phyloP scores from a whole-genome alignment of 345 rosid genomes.

The Camelina sativa region DNA sequence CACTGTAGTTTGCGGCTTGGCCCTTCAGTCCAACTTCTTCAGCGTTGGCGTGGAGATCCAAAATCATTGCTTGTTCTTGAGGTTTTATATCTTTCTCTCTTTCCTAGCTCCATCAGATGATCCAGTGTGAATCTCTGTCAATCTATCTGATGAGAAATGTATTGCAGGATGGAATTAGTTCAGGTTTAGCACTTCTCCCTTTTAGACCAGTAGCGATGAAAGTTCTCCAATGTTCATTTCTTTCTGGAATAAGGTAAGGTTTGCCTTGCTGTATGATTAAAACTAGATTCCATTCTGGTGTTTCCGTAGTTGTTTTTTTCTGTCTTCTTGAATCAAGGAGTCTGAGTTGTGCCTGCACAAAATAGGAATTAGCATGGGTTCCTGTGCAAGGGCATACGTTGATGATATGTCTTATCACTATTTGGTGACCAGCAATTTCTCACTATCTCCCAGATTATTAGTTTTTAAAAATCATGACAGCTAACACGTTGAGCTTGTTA shows the following conservation, averaged over 20 bases:
- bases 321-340: conserved; percentile 6
- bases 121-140: conserved; percentile 13
- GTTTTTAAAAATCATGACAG: not conserved
- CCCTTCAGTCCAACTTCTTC: conserved; percentile 76
- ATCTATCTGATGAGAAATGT: conserved; percentile 29
- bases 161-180: conserved; percentile 65
- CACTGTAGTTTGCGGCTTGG: conserved; percentile 88
- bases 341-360: conserved; percentile 15
- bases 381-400: not conserved
- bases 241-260: conserved; percentile 70
- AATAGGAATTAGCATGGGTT: not conserved
- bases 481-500: not conserved
- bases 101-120: not conserved
- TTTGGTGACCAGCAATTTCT: not conserved
- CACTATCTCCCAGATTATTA: not conserved
- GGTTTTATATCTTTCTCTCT: conserved; percentile 47
- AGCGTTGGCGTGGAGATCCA: conserved; percentile 70
- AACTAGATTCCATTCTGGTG: not conserved
- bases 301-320: not conserved
- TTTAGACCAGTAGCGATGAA: conserved; percentile 75
- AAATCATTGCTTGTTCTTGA: conserved; percentile 78
- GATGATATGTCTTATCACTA: not conserved
- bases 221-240: conserved; percentile 84
- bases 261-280: conserved; percentile 6
- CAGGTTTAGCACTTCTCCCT: conserved; percentile 71